Conservation (phyloP, 1,284 basidiomycete species). For the Grifola frondosa region DNA sequence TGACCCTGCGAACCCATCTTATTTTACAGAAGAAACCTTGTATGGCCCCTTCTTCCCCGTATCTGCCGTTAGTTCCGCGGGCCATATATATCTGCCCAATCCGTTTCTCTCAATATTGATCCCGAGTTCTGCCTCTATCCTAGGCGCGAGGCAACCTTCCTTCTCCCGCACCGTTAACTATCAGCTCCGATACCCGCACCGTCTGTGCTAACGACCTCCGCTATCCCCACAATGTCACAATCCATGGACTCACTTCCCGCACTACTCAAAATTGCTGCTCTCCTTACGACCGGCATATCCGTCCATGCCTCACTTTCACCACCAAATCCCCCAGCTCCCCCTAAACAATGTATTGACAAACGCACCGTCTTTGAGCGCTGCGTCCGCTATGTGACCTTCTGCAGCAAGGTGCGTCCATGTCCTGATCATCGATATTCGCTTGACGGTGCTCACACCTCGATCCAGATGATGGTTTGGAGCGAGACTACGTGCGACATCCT, state of each 20-base stretch:
- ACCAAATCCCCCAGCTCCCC: conserved; percentile 26
- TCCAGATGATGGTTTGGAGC: too few relatives aligned
- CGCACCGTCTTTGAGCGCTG: conserved; percentile 31
- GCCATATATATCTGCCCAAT: too few relatives aligned
- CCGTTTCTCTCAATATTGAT: too few relatives aligned
- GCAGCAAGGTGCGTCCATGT: conserved; percentile 27
- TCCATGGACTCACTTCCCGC: conserved; percentile 10
- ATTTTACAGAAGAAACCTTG: too few relatives aligned
- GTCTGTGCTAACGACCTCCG: conserved; percentile 4
- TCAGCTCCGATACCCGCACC: conserved; percentile 1
- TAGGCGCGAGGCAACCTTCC: background rate
- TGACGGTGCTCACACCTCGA: too few relatives aligned
- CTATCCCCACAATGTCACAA: background rate
- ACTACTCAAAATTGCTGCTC: conserved; percentile 21
- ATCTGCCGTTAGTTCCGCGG: too few relatives aligned
- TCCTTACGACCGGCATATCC: conserved; percentile 26
- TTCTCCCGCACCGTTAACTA: background rate
- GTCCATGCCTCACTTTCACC: conserved; percentile 29
- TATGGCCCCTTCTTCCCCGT: too few relatives aligned
- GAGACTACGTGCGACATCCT: conserved; percentile 14
- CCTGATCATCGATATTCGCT: background rate
- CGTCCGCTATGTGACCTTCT: conserved; percentile 31
- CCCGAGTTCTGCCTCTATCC: background rate
- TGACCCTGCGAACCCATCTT: too few relatives aligned
- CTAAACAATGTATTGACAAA: conserved; percentile 24